These are phyloP conservation scores for Trichosporon sp. DNA, from an alignment of 1,284 basidiomycete species.

Conservation along the genomic window DNA sequence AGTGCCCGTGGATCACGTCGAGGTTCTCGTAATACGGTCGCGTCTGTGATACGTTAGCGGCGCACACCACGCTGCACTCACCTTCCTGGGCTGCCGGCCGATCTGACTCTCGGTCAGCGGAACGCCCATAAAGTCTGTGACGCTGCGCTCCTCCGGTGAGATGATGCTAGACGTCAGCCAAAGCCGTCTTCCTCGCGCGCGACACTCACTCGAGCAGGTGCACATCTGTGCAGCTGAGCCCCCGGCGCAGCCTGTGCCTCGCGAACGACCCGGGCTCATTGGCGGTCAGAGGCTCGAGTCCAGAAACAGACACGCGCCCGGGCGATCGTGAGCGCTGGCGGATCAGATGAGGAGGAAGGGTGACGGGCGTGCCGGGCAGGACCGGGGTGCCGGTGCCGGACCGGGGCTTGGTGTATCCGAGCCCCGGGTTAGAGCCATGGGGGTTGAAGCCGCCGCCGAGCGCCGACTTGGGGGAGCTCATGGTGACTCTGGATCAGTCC, in stretches of 20 bases:
- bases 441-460: slow-evolving; percentile 15
- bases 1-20: slow-evolving; percentile 36
- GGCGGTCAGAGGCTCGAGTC: not conserved
- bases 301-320: not conserved
- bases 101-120: slow-evolving; percentile 37
- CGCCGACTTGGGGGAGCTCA: slow-evolving; percentile 10
- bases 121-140: slow-evolving; percentile 33
- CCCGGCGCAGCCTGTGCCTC: slow-evolving; percentile 15
- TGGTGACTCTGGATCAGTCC: not conserved
- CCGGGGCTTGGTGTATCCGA: slow-evolving; percentile 16
- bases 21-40: slow-evolving; percentile 44
- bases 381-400: not conserved
- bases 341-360: not conserved
- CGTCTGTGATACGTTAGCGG: slow-evolving; percentile 24
- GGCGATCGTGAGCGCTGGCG: not conserved
- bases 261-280: slow-evolving; percentile 6
- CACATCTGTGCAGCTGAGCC: slow-evolving; percentile 11
- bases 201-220: slow-evolving; percentile 11
- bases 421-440: not conserved
- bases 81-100: slow-evolving; percentile 38
- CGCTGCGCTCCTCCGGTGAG: slow-evolving; percentile 28
- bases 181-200: not conserved
- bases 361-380: not conserved
- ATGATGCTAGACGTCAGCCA: slow-evolving; percentile 28
- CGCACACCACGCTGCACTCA: slow-evolving; percentile 13